Conservation (phyloP, 2,329 filamentous ascomycete species). For the Sphaerostilbella broomeana region DNA sequence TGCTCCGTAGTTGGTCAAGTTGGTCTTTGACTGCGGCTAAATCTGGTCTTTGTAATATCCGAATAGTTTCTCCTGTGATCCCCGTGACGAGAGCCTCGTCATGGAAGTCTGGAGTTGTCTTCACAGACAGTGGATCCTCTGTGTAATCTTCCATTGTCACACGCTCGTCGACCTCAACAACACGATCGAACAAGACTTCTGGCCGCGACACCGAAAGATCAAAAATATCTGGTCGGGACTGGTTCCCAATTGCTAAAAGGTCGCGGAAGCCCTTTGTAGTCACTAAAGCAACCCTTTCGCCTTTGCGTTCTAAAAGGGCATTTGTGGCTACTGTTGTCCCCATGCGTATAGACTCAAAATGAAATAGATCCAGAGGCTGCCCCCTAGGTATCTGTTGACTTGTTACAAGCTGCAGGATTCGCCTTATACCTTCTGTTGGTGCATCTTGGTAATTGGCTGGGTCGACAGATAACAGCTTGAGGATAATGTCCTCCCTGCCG, state of each 20-base stretch:
- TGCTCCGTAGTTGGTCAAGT: constrained; percentile 53
- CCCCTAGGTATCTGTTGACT: constrained; percentile 28
- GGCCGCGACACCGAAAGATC: constrained; percentile 63
- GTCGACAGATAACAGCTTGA: constrained; percentile 67
- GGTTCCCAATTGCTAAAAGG: constrained; percentile 65
- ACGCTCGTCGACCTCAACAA: constrained; percentile 68
- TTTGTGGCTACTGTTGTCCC: constrained; percentile 77
- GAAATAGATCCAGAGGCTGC: constrained; percentile 27
- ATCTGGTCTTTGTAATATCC: constrained; percentile 56
- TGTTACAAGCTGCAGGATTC: constrained; percentile 30
- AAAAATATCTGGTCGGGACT: constrained; percentile 66
- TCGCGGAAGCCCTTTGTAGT: constrained; percentile 69
- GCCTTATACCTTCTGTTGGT: constrained; percentile 64
- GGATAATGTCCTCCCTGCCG: constrained; percentile 59
- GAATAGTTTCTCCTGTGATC: constrained; percentile 60
- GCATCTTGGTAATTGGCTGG: constrained; percentile 67
- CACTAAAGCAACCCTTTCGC: constrained; percentile 62
- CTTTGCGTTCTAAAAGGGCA: constrained; percentile 67
- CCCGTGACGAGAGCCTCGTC: constrained; percentile 58
- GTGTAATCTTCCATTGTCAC: constrained; percentile 69
- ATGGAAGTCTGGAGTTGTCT: constrained; percentile 39
- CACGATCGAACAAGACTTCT: constrained; percentile 61
- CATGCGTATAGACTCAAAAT: constrained; percentile 64
- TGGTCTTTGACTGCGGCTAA: constrained; percentile 47
- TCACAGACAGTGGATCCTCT: constrained; percentile 51